Conservation (phyloP, 768 basidiomycete genomes). For the Suillus americanus region DNA sequence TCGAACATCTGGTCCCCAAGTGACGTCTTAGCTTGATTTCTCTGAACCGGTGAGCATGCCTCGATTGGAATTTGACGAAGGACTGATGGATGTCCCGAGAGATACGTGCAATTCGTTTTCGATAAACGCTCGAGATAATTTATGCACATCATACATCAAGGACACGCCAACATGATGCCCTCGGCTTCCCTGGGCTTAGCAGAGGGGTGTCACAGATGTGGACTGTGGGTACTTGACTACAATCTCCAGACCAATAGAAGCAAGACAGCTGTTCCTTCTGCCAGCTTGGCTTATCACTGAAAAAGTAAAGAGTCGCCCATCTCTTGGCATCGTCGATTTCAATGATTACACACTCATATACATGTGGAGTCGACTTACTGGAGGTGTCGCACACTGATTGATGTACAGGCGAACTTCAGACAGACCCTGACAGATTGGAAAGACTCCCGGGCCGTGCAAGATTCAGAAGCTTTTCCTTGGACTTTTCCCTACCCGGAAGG, state of each 20-base stretch:
- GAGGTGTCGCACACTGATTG: constrained; percentile 65
- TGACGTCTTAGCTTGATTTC: neutral
- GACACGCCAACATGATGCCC: neutral
- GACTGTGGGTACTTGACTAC: constrained; percentile 67
- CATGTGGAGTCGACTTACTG: constrained; percentile 78
- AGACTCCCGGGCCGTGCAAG: constrained; percentile 51
- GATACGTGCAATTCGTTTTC: neutral
- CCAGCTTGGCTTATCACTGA: constrained; percentile 44
- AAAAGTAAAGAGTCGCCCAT: constrained; percentile 75
- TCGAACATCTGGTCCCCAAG: neutral
- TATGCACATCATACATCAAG: neutral
- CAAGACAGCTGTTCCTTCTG: neutral
- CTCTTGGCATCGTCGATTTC: constrained; percentile 74
- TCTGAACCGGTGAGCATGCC: neutral
- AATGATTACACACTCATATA: constrained; percentile 68
- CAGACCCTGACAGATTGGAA: constrained; percentile 71
- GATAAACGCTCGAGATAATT: neutral
- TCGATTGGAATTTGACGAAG: neutral
- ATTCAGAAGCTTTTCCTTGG: constrained; percentile 13
- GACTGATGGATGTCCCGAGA: constrained; percentile 23
- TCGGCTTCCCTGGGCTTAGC: neutral
- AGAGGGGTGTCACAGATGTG: constrained; percentile 76
- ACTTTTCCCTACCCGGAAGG: constrained; percentile 20
- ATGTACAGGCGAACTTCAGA: constrained; percentile 62
- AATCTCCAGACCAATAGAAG: neutral